phyloP scores from a whole-genome alignment of 2,329 filamentous ascomycete species.

The Epicoccum nigrum region DNA sequence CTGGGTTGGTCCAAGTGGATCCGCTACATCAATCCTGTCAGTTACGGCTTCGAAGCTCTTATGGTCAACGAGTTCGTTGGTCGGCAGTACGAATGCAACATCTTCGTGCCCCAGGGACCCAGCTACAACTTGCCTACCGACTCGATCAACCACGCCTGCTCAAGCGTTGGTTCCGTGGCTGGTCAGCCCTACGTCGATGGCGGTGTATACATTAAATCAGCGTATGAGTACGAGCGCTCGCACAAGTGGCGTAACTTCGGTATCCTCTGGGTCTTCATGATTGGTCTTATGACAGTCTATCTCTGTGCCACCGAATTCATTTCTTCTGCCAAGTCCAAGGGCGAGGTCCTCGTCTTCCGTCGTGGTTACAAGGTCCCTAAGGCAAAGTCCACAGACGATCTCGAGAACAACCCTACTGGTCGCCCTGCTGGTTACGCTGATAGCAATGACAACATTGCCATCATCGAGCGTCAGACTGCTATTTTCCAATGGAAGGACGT shows the following conservation, averaged over 20 bases:
- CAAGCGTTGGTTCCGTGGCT: conserved; percentile 50
- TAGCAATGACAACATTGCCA: conserved; percentile 49
- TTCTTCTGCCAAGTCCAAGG: conserved; percentile 58
- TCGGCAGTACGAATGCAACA: conserved; percentile 62
- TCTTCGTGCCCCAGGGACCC: conserved; percentile 51
- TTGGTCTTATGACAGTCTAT: conserved; percentile 52
- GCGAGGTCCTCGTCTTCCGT: conserved; percentile 58
- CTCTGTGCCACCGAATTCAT: conserved; percentile 55
- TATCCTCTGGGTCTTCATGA: conserved; percentile 54
- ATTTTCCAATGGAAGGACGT: conserved; percentile 88
- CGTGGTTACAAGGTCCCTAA: conserved; percentile 58
- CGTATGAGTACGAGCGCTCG: conserved; percentile 41
- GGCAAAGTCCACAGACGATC: conserved; percentile 51
- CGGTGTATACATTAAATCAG: conserved; percentile 44
- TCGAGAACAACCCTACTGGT: conserved; percentile 45
- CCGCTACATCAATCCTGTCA: conserved; percentile 78
- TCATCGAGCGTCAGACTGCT: conserved; percentile 69
- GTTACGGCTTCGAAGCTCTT: conserved; percentile 79
- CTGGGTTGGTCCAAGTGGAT: conserved; percentile 83
- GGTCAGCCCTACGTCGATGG: conserved; percentile 49
- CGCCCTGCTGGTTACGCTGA: conserved; percentile 44
- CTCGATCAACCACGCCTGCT: conserved; percentile 45
- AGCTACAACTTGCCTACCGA: conserved; percentile 47
- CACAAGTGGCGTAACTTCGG: conserved; percentile 58
- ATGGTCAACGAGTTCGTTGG: conserved; percentile 82